phyloP scores from a whole-genome alignment of 805 yeast species.

The Wickerhamomyces strasburgensis region DNA sequence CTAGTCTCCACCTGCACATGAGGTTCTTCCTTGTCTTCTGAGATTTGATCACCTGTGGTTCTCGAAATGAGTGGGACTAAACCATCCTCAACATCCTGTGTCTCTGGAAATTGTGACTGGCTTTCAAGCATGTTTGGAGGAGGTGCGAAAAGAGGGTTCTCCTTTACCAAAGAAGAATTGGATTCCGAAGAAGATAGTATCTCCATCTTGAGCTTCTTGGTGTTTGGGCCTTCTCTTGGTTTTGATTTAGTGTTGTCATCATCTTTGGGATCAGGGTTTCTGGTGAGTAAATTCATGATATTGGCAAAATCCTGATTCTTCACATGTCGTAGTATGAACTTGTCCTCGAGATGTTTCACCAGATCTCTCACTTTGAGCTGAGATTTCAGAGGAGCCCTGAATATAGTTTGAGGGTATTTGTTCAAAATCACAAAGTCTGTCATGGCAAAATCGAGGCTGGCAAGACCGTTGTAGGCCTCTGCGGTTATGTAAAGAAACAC shows the following conservation, averaged over 20 bases:
- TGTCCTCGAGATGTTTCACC: background rate
- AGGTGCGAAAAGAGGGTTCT: no score
- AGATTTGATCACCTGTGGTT: no score
- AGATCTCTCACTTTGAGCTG: background rate
- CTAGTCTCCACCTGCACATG: background rate
- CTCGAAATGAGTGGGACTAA: no score
- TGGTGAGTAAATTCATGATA: conserved; percentile 2
- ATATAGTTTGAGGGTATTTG: background rate
- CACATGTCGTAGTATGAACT: background rate
- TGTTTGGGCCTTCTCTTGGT: background rate
- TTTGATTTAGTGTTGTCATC: background rate
- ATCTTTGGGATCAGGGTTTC: background rate
- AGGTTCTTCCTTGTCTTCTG: background rate
- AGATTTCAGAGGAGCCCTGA: background rate
- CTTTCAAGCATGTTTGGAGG: background rate
- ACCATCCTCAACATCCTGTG: conserved; percentile 1
- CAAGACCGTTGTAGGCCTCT: conserved; percentile 3
- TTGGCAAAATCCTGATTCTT: conserved; percentile 5
- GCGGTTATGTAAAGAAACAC: background rate
- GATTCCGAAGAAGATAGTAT: no score
- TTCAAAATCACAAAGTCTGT: conserved; percentile 4
- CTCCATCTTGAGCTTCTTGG: conserved; percentile 2
- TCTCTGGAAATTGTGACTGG: conserved; percentile 3
- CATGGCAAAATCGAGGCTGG: background rate
- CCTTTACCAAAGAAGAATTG: no score